Conservation (phyloP, 768 basidiomycete species). For the Pleurotus platypus region DNA sequence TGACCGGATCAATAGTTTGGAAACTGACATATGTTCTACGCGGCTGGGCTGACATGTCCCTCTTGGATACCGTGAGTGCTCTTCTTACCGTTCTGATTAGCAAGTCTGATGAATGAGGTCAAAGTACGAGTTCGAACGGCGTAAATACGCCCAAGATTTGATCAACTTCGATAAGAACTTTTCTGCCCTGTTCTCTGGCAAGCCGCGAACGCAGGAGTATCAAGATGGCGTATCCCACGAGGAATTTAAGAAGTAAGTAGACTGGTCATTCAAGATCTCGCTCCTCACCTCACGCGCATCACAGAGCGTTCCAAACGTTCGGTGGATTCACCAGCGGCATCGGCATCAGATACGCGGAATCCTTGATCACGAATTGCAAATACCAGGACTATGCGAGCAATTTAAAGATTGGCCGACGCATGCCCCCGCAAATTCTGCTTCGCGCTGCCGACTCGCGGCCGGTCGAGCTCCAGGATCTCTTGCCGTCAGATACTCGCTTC, state of each 20-base stretch:
- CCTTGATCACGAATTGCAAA: conserved; percentile 35
- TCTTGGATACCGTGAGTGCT: conserved; percentile 50
- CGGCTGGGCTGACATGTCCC: conserved; percentile 44
- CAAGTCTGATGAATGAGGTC: background rate
- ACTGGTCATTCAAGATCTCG: background rate
- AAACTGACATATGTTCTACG: conserved; percentile 55
- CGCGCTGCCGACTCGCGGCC: conserved; percentile 48
- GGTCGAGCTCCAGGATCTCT: conserved; percentile 49
- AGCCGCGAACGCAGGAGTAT: conserved; percentile 47
- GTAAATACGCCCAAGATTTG: conserved; percentile 67
- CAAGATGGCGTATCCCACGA: conserved; percentile 50
- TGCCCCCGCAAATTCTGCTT: conserved; percentile 45
- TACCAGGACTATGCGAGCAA: conserved; percentile 35
- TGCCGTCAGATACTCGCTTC: conserved; percentile 51
- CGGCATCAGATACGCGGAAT: conserved; percentile 48
- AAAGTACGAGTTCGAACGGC: conserved; percentile 68
- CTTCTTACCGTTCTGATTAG: background rate
- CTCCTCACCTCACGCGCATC: background rate
- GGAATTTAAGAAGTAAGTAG: conserved; percentile 42
- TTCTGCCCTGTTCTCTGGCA: conserved; percentile 63
- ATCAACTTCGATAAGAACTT: conserved; percentile 70
- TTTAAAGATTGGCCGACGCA: conserved; percentile 48
- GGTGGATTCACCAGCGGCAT: conserved; percentile 54
- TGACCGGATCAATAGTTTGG: conserved; percentile 38
- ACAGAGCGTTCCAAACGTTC: conserved; percentile 47